These are phyloP conservation scores for Aspergillus pseudoglaucus DNA, from an alignment of 2,329 filamentous ascomycete genomes.

Conservation along the genomic window DNA sequence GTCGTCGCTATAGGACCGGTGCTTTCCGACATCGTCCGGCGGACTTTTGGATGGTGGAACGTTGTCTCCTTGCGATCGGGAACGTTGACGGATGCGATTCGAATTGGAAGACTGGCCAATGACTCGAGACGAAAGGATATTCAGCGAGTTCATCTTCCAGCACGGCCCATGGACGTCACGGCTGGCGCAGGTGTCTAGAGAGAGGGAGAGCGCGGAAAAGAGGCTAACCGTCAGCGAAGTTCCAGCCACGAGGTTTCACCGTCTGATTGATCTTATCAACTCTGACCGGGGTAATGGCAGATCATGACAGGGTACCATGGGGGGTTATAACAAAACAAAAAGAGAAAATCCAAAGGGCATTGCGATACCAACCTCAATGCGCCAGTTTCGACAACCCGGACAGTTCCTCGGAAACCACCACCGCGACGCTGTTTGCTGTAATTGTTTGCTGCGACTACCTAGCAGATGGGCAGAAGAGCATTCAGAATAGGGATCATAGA, in stretches of 20 bases:
- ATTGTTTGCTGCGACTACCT: not conserved
- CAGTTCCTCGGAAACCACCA: conserved; percentile 11
- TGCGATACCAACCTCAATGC: conserved; percentile 32
- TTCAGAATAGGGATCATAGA: not conserved
- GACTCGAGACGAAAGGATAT: conserved; percentile 82
- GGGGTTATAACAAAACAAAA: not conserved
- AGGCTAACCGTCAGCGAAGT: not conserved
- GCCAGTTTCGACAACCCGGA: conserved; percentile 29
- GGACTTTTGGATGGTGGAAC: conserved; percentile 24
- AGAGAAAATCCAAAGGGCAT: not conserved
- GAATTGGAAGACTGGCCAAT: conserved; percentile 53
- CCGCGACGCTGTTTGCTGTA: not conserved
- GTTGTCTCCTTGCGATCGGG: conserved; percentile 46
- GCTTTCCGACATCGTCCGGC: conserved; percentile 30
- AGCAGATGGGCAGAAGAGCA: not conserved
- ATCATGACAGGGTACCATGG: not conserved
- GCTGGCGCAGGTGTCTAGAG: conserved; percentile 30
- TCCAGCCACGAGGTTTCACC: not conserved
- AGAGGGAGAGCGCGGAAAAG: conserved; percentile 9
- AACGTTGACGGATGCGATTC: conserved; percentile 44
- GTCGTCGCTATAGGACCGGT: conserved; percentile 39
- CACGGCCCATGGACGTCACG: conserved; percentile 41
- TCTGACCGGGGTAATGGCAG: conserved; percentile 7
- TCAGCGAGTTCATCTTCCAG: conserved; percentile 89
- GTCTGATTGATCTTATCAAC: not conserved